phyloP scores from a whole-genome alignment of 1,139 yeast genomes.

The Geotrichum klebahnii region DNA sequence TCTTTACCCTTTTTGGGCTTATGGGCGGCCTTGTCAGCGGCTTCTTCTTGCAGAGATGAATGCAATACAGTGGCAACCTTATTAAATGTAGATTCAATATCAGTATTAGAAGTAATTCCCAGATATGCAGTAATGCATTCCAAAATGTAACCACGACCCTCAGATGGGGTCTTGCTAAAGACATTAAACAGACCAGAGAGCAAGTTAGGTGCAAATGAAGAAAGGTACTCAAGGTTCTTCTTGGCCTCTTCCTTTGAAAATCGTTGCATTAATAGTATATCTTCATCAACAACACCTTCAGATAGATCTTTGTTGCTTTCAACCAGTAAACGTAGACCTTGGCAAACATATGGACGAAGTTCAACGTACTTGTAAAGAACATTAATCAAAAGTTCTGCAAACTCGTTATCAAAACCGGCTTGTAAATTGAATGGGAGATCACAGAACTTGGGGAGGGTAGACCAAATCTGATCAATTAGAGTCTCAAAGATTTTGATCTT shows the following conservation, averaged over 20 bases:
- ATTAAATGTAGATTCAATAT: constrained; percentile 70
- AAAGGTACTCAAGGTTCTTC: constrained; percentile 56
- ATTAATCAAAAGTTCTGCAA: constrained; percentile 75
- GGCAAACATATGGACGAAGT: constrained; percentile 74
- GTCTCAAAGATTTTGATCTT: constrained; percentile 76
- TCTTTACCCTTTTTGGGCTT: constrained; percentile 34
- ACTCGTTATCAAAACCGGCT: constrained; percentile 61
- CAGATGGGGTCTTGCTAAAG: constrained; percentile 79
- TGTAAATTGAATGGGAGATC: constrained; percentile 76
- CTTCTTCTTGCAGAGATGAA: constrained; percentile 59
- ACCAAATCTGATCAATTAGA: constrained; percentile 86
- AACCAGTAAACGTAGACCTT: constrained; percentile 70
- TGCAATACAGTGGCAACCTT: constrained; percentile 78
- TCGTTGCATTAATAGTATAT: constrained; percentile 55
- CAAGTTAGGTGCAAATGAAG: constrained; percentile 64
- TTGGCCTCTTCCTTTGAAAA: constrained; percentile 57
- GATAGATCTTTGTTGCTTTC: constrained; percentile 65
- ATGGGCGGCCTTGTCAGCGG: constrained; percentile 32
- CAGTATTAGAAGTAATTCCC: constrained; percentile 62
- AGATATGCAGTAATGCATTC: constrained; percentile 83
- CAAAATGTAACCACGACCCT: constrained; percentile 74
- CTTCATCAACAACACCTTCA: constrained; percentile 55
- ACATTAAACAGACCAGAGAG: constrained; percentile 87
- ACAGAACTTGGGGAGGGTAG: constrained; percentile 82
- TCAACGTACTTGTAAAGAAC: constrained; percentile 70